Conservation (phyloP, 1,284 basidiomycete genomes). For the Heimioporus retisporus region DNA sequence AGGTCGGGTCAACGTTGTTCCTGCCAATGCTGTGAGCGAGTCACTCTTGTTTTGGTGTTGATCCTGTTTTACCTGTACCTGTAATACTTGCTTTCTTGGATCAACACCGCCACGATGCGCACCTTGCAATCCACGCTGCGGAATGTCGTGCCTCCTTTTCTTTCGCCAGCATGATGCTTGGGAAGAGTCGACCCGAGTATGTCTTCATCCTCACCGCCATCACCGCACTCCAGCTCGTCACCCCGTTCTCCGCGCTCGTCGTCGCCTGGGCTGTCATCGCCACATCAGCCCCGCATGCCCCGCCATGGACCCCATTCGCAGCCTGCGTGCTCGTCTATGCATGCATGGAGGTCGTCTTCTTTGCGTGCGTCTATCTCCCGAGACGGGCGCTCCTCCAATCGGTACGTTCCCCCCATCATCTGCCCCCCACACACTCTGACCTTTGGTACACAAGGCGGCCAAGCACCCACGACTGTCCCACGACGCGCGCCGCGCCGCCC, state of each 20-base stretch:
- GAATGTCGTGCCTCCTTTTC: not conserved
- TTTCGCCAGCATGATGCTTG: conserved; percentile 49
- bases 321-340: conserved; percentile 46
- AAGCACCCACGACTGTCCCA: conserved; percentile 51
- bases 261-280: conserved; percentile 18
- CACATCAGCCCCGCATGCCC: not conserved
- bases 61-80: too few relatives aligned
- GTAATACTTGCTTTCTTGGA: too few relatives aligned
- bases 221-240: conserved; percentile 56
- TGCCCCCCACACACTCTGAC: too few relatives aligned
- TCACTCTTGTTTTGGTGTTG: too few relatives aligned
- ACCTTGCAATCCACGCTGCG: too few relatives aligned
- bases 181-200: conserved; percentile 60
- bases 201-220: conserved; percentile 63
- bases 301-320: conserved; percentile 9
- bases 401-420: conserved; percentile 41
- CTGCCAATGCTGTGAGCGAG: too few relatives aligned
- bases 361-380: conserved; percentile 59
- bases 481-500: conserved; percentile 54
- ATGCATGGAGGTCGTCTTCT: conserved; percentile 59
- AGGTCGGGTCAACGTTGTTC: not conserved
- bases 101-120: too few relatives aligned
- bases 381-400: conserved; percentile 57
- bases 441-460: conserved; percentile 46
- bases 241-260: conserved; percentile 59